These are phyloP conservation scores for Torulaspora microellipsoides DNA, from an alignment of 805 yeast genomes.

Conservation along the genomic window DNA sequence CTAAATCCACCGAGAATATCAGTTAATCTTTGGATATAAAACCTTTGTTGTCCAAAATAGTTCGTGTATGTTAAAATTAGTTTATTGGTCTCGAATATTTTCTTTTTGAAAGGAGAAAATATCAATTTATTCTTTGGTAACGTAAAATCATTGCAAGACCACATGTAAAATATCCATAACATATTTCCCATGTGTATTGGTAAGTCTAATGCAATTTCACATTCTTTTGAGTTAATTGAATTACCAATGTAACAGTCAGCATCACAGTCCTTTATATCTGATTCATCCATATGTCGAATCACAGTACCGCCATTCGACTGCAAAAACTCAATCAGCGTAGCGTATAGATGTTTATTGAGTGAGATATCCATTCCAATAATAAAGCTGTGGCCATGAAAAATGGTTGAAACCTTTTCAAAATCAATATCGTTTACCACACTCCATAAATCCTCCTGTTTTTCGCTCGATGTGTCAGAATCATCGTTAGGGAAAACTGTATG, in stretches of 20 bases:
- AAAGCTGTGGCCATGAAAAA: constrained; percentile 44
- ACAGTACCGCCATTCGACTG: constrained; percentile 52
- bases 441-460: constrained; percentile 16
- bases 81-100: constrained; percentile 49
- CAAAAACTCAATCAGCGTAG: constrained; percentile 43
- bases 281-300: constrained; percentile 20
- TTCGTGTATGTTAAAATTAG: constrained; percentile 65
- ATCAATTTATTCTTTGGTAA: constrained; percentile 53
- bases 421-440: constrained; percentile 6
- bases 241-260: constrained; percentile 58
- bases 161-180: constrained; percentile 70
- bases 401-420: constrained; percentile 15
- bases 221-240: constrained; percentile 55
- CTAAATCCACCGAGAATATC: constrained; percentile 70
- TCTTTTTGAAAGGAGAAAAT: constrained; percentile 59
- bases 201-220: constrained; percentile 40
- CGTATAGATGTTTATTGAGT: constrained; percentile 42
- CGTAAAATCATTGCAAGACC: constrained; percentile 50
- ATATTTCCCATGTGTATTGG: constrained; percentile 55
- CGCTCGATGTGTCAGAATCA: constrained; percentile 9
- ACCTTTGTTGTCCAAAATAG: constrained; percentile 80
- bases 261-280: constrained; percentile 17
- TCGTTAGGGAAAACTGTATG: constrained; percentile 43
- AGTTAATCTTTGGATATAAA: constrained; percentile 61
- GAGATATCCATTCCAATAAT: constrained; percentile 53